A percentile compares a stretch with the other conserved stretches of the same genome.
phyloP scores from a whole-genome alignment of 176 grass and related monocot species.

The Thalia dealbata region DNA sequence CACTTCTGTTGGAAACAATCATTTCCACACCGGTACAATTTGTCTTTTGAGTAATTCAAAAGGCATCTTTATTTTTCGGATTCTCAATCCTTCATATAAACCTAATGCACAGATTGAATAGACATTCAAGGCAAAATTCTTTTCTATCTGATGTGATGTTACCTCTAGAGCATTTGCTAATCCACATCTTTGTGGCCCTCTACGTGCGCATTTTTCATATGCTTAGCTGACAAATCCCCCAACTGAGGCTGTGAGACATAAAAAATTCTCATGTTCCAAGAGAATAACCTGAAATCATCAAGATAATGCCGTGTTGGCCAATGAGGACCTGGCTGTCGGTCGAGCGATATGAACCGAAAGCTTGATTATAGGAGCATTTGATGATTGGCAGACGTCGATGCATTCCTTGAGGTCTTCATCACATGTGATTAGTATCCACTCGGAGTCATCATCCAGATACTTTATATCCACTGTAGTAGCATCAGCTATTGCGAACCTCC shows the following conservation, averaged over 20 bases:
- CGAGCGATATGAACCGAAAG: slow-evolving; percentile 45
- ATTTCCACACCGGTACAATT: not conserved
- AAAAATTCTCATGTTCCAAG: not conserved
- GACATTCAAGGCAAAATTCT: too few relatives aligned
- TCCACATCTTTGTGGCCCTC: not conserved
- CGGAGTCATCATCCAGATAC: slow-evolving; percentile 94
- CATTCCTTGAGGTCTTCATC: slow-evolving; percentile 86
- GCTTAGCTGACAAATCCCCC: not conserved
- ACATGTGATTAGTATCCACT: slow-evolving; percentile 92
- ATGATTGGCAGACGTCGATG: slow-evolving; percentile 67
- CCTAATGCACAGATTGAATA: not conserved
- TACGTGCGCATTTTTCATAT: not conserved
- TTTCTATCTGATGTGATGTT: not conserved
- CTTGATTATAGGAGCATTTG: slow-evolving; percentile 53
- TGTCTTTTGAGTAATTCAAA: not conserved
- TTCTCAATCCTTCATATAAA: not conserved
- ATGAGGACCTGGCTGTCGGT: slow-evolving; percentile 24
- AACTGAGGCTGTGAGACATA: not conserved
- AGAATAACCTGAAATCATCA: slow-evolving; percentile 18
- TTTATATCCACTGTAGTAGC: slow-evolving; percentile 42
- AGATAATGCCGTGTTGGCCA: slow-evolving; percentile 29
- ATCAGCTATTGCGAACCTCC: slow-evolving; percentile 43
- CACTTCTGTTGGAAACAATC: not conserved
- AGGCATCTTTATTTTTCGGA: not conserved
- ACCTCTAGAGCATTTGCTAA: not conserved